phyloP scores from a whole-genome alignment of 2,329 filamentous ascomycete species.

The Neofusicoccum ribis region DNA sequence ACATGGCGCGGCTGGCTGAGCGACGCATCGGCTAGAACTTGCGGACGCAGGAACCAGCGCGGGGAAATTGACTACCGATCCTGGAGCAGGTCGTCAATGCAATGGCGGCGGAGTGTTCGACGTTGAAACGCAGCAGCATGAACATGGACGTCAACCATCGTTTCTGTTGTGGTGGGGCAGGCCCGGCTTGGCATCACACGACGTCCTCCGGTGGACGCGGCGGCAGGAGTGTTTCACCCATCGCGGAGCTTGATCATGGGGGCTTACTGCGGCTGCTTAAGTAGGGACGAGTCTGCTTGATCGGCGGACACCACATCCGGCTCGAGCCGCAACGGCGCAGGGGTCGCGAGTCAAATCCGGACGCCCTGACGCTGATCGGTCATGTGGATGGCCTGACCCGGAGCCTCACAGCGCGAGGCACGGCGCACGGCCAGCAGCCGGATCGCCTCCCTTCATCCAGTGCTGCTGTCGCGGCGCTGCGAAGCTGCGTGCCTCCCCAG shows the following conservation, averaged over 20 bases:
- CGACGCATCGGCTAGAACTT: background rate
- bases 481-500: background rate
- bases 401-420: background rate
- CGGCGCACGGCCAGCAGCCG: background rate
- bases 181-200: background rate
- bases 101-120: background rate
- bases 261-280: background rate
- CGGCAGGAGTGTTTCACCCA: background rate
- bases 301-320: background rate
- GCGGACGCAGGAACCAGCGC: background rate
- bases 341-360: background rate
- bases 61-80: background rate
- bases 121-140: slow-evolving; percentile 8
- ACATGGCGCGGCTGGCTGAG: background rate
- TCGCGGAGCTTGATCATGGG: slow-evolving; percentile 3
- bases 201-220: background rate
- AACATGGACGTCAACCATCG: background rate
- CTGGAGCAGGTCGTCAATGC: background rate
- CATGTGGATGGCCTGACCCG: background rate
- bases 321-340: background rate
- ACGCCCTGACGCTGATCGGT: background rate
- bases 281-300: background rate
- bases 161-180: background rate
- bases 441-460: background rate
- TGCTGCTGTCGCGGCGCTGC: background rate